These are phyloP conservation scores for Thalassiosira hispida DNA, from an alignment of 352 stramenopile genomes.

Conservation along the genomic window DNA sequence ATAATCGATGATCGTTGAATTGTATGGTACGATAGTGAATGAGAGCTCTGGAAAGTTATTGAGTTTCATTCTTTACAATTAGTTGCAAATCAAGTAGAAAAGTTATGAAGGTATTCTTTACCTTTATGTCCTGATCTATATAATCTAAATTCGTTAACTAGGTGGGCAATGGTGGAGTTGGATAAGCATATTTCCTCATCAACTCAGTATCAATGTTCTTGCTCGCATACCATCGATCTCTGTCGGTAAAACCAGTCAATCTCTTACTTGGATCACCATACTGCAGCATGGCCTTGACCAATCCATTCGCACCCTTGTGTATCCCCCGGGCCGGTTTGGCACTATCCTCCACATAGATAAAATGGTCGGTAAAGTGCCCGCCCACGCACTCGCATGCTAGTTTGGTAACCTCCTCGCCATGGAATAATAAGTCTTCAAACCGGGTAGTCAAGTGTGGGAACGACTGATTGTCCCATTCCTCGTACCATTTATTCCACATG, in stretches of 20 bases:
- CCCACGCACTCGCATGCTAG: conserved; percentile 75
- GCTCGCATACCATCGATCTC: conserved; percentile 54
- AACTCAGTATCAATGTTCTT: conserved; percentile 58
- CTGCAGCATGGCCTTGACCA: conserved; percentile 69
- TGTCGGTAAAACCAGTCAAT: conserved; percentile 47
- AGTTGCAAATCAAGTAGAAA: too few species aligned
- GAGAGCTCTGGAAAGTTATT: too few species aligned
- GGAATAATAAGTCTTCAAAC: conserved; percentile 85
- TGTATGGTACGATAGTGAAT: too few species aligned
- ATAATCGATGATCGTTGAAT: too few species aligned
- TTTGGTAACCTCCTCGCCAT: conserved; percentile 67
- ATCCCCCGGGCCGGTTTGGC: conserved; percentile 52
- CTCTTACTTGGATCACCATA: conserved; percentile 60
- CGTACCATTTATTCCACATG: conserved; percentile 80
- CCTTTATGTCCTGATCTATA: too few species aligned
- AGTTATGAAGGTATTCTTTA: too few species aligned
- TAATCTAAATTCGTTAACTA: too few species aligned
- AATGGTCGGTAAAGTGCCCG: conserved; percentile 49
- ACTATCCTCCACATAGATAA: conserved; percentile 69
- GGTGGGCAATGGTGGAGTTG: conserved; percentile 23
- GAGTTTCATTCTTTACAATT: too few species aligned
- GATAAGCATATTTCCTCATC: conserved; percentile 73
- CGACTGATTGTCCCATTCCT: conserved; percentile 63
- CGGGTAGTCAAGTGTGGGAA: conserved; percentile 75
- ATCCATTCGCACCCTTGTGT: conserved; percentile 65